Base-by-base conservation (phyloP, 306 rosid genomes). In the Citrullus amarus region DNA sequence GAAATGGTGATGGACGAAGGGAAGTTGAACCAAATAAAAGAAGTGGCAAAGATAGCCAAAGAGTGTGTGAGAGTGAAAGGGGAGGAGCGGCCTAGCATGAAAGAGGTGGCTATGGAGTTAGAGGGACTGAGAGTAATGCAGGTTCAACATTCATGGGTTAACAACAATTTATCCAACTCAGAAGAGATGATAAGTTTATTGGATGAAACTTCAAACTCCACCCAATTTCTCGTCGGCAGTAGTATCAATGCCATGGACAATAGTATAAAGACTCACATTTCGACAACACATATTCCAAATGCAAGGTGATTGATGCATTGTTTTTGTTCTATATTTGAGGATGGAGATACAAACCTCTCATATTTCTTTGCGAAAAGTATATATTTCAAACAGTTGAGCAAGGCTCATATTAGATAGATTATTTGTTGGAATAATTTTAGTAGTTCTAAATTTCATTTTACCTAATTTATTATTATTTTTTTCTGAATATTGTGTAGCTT, bases 41-140 rank as follows among this genome's bases (percentile, higher is more conserved):
- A 90, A 55, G 81, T 82, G 32, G 83, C 84, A 2, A 75, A 62
- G 17, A 55, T 87, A 14, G 87, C 87, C 6, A 70, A 61, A 16
- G 48, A n/a, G 50, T 88, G 89, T 54, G 44, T 87, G 5, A 81
- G 68, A 28, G 13, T 86, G 2, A 87, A 7, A 46, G 87, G 88
- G 41, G 88, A 86, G 65, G 91, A 87, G 44, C 86, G 93, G 15
- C 93, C 91, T 1, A 74, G 53, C 8, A 87, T 89, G 91, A 89
- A 82, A 81, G 87, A 89, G 76, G 86, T 89, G 22, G 87, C 89
- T 50, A 82, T 39, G 72, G 85, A 84, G 58, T 51, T 89, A 2
- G 91, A 89, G 57, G 81, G 88, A 34, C 34, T 86, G 22, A 50
- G 53, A 56, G 61, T 80, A 25, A 25, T 28, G 65, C 36, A 59